Conservation (phyloP, 805 yeast species). For the Candida chauliodis region DNA sequence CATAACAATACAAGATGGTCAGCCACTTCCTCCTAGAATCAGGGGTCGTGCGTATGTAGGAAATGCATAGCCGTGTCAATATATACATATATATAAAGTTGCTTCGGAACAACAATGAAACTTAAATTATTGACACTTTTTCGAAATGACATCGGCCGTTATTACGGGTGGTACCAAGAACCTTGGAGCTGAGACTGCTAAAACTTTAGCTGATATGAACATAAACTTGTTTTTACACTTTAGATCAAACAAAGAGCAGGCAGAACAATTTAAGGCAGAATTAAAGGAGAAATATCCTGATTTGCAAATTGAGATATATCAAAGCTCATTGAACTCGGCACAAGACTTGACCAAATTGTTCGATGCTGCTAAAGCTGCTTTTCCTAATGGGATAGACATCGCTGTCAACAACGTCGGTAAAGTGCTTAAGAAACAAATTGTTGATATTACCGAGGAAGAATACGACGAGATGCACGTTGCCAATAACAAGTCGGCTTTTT, state of each 20-base stretch:
- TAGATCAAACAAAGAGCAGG: constrained; percentile 44
- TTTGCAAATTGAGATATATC: constrained; percentile 40
- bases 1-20: neutral
- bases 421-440: constrained; percentile 60
- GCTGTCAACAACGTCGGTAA: constrained; percentile 69
- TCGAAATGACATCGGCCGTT: constrained; percentile 29
- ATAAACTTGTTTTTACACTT: constrained; percentile 52
- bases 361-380: constrained; percentile 37
- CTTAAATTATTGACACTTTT: too few species aligned
- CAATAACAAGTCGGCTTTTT: constrained; percentile 60
- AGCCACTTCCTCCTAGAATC: too few species aligned
- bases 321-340: constrained; percentile 43
- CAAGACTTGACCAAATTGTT: constrained; percentile 44
- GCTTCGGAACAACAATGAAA: too few species aligned
- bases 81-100: too few species aligned
- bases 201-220: constrained; percentile 53
- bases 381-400: constrained; percentile 51
- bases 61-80: too few species aligned
- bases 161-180: constrained; percentile 64
- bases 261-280: constrained; percentile 34
- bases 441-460: constrained; percentile 51
- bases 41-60: too few species aligned
- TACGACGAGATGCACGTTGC: constrained; percentile 50
- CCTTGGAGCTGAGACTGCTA: constrained; percentile 52
- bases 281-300: constrained; percentile 29